Conservation (phyloP, 2,329 filamentous ascomycete species). For the Xylaria sp. region DNA sequence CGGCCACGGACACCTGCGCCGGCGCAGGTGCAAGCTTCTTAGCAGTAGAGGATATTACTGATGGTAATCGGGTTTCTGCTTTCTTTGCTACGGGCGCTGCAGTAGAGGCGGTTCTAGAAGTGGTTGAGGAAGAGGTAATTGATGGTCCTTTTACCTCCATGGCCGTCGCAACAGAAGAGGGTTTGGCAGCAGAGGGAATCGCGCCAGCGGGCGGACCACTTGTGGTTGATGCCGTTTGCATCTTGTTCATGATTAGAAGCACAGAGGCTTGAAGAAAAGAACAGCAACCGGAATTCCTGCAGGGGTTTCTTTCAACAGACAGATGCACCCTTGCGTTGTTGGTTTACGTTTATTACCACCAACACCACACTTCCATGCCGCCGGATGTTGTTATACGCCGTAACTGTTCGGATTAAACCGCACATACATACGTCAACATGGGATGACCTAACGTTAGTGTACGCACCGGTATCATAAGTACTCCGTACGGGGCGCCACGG, state of each 20-base stretch:
- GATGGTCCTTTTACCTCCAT: not conserved
- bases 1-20: too few species aligned
- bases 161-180: conserved; percentile 2
- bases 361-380: not conserved
- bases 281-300: not conserved
- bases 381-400: not conserved
- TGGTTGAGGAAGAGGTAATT: not conserved
- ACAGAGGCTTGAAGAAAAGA: not conserved
- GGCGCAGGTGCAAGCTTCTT: too few species aligned
- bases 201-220: too few species aligned
- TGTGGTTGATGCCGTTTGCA: not conserved
- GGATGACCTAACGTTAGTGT: not conserved
- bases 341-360: not conserved
- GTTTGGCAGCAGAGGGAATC: not conserved
- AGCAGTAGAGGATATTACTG: too few species aligned
- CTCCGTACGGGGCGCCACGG: not conserved
- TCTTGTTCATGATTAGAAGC: conserved; percentile 12
- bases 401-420: too few species aligned
- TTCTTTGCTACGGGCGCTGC: too few species aligned
- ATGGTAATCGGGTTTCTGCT: too few species aligned
- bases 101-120: too few species aligned
- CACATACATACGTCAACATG: not conserved
- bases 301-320: not conserved
- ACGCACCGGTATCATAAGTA: not conserved
- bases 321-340: not conserved